Conservation (phyloP, 495 filamentous ascomycete species). For the Penicillium taxi region DNA sequence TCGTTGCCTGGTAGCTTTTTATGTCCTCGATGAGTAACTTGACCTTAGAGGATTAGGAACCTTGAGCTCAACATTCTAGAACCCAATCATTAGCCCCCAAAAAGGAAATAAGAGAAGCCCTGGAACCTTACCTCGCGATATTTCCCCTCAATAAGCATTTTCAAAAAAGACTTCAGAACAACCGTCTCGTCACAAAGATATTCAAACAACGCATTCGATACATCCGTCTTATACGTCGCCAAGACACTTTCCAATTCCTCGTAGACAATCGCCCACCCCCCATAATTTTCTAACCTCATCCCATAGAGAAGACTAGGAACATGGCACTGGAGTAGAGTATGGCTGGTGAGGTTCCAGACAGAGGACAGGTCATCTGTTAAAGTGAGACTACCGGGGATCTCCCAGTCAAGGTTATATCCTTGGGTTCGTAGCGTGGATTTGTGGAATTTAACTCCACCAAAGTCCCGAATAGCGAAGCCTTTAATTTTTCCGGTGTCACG, state of each 20-base stretch:
- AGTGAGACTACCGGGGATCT: neutral
- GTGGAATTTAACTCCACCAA: conserved; percentile 16
- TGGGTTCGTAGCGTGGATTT: conserved; percentile 8
- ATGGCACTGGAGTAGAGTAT: conserved; percentile 17
- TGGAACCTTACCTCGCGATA: conserved; percentile 20
- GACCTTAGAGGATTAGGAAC: conserved; percentile 11
- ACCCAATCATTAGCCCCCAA: neutral
- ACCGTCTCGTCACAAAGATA: conserved; percentile 12
- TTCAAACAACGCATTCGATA: conserved; percentile 4
- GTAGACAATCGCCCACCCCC: conserved; percentile 10
- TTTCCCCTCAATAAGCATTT: conserved; percentile 16
- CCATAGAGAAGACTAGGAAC: conserved; percentile 3
- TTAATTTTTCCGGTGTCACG: conserved; percentile 8
- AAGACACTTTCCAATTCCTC: conserved; percentile 1
- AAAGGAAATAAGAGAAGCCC: neutral
- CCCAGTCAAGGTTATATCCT: neutral
- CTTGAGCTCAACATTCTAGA: conserved; percentile 11
- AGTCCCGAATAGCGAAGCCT: conserved; percentile 18
- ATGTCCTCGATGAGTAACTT: too few relatives aligned
- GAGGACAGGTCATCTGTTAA: conserved; percentile 10
- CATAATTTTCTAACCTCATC: conserved; percentile 3
- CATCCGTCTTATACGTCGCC: neutral
- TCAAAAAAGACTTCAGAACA: conserved; percentile 16
- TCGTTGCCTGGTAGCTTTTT: too few relatives aligned
- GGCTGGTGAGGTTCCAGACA: conserved; percentile 17